Conservation (phyloP, 768 basidiomycete genomes). For the Calocybe cyanea region DNA sequence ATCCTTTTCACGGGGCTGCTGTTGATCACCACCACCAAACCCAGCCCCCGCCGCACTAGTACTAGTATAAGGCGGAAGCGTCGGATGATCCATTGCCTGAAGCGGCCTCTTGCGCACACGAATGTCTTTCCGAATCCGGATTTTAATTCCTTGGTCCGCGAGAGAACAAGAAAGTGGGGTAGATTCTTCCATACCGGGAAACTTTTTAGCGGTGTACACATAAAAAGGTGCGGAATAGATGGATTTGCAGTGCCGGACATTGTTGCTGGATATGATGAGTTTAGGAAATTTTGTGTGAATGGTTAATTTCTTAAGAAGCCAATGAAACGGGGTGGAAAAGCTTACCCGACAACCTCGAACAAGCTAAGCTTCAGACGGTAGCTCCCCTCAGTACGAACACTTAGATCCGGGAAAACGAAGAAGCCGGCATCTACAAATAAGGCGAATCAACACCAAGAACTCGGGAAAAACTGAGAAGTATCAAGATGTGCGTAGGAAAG, state of each 20-base stretch:
- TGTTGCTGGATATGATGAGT: slow-evolving; percentile 51
- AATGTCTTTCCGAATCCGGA: slow-evolving; percentile 89
- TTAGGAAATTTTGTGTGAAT: slow-evolving; percentile 1
- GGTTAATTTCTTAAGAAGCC: neutral
- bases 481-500: neutral
- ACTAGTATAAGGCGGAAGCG: slow-evolving; percentile 21
- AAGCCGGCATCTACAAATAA: slow-evolving; percentile 74
- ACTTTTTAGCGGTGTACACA: slow-evolving; percentile 95
- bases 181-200: slow-evolving; percentile 95
- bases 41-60: slow-evolving; percentile 1
- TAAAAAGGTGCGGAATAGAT: slow-evolving; percentile 89
- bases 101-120: slow-evolving; percentile 72
- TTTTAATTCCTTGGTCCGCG: slow-evolving; percentile 96
- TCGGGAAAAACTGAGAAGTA: neutral
- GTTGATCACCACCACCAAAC: slow-evolving; percentile 10
- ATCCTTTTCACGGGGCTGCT: slow-evolving; percentile 22
- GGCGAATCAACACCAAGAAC: neutral
- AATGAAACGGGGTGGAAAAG: slow-evolving; percentile 16
- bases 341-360: slow-evolving; percentile 91
- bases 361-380: slow-evolving; percentile 71
- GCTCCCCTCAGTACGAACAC: slow-evolving; percentile 87
- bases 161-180: slow-evolving; percentile 85
- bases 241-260: slow-evolving; percentile 86
- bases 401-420: slow-evolving; percentile 95
- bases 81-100: slow-evolving; percentile 32